Base-by-base conservation (phyloP, 768 basidiomycete genomes). In the Terana coerulea region DNA sequence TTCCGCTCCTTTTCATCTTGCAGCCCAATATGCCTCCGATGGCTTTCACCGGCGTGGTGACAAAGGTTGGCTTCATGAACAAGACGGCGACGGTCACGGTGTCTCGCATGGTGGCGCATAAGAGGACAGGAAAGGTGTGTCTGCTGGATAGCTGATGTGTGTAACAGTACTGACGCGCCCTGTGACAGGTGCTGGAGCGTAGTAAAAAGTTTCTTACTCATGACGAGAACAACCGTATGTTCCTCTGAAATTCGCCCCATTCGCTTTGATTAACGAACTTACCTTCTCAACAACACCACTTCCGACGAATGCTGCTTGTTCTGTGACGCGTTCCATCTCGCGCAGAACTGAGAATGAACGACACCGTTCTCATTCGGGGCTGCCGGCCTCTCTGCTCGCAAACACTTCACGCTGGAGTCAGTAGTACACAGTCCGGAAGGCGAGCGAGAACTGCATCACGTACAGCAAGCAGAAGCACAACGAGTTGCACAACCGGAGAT, bases 61-160 rank as follows among this genome's bases (percentile, higher is more conserved):
- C 88, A 28, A 91, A 88, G 67, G 85, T 79, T 19, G 89, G 91
- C 8, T 80, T 75, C 58, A 92, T 92, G 89, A 74, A 83, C 49
- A 91, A 91, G 65, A 92, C 90, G 0, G 90, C 78, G 12, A 92
- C 91, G 0, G 89, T 92, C 42, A 84, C 86, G 0, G 88, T 92
- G 7, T 82, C 85, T 21, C 79, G 90, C 51, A 81, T 76, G 73
- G 74, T 86, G 33, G 68, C 80, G n/a, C 88, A 92, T 61, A 78
- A 79, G 54, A 61, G 79, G 41, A 91, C 89, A 4, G 83, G 85
- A 59, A 92, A 92, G 76, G 90, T 90, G 57, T 58, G 75, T 64
- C 28, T 36, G 37, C 22, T 45, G 22, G 8, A 21, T 25, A 9
- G 8, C 22, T 6, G 30, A 17, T 21, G 1, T n/a, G 28, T 25